Conservation (phyloP, 2,329 filamentous ascomycete species). For the Ceratocystis variospora region DNA sequence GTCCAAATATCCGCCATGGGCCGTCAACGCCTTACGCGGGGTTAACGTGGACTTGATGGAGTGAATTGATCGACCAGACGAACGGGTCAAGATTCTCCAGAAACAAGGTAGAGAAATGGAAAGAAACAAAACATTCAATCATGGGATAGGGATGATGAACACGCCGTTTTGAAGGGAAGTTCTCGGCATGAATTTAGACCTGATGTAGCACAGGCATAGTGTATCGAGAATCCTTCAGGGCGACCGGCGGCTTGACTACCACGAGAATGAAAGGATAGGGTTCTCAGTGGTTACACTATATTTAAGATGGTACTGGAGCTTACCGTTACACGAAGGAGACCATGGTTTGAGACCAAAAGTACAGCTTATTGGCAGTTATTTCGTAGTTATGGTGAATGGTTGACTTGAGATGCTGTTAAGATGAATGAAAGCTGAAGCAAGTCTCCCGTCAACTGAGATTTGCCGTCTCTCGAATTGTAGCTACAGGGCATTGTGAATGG, state of each 20-base stretch:
- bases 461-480: no score
- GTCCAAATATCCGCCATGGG: slow-evolving; percentile 70
- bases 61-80: background rate
- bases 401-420: no score
- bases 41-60: slow-evolving; percentile 66
- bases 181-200: background rate
- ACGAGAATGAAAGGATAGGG: background rate
- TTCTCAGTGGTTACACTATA: background rate
- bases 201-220: background rate
- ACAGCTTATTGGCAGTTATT: no score
- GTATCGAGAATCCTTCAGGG: background rate
- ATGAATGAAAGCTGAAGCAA: no score
- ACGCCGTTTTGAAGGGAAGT: background rate
- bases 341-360: background rate
- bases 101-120: background rate
- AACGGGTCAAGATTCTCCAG: background rate
- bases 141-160: background rate
- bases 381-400: no score
- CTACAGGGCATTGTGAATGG: no score
- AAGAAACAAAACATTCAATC: background rate
- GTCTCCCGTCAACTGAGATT: no score
- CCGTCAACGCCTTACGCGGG: slow-evolving; percentile 58
- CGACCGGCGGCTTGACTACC: background rate
- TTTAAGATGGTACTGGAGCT: background rate
- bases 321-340: background rate